These are phyloP conservation scores for Talaromyces amestolkiae DNA, from an alignment of 2,329 filamentous ascomycete genomes.

Conservation along the genomic window DNA sequence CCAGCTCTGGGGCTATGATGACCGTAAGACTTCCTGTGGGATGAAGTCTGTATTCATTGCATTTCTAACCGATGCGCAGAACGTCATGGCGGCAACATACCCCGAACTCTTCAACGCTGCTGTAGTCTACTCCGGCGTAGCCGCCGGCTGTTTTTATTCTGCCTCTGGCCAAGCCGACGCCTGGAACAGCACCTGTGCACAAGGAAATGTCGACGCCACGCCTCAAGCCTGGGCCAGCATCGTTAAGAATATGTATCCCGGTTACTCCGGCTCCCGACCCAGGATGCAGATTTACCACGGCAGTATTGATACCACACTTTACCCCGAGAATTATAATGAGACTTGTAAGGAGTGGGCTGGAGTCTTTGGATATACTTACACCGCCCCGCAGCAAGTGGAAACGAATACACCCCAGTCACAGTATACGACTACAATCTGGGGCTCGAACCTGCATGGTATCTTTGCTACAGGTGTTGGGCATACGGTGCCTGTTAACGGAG, in stretches of 20 bases:
- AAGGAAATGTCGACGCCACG: constrained; percentile 23
- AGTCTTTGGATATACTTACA: constrained; percentile 43
- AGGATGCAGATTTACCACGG: constrained; percentile 61
- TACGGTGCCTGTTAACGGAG: constrained; percentile 24
- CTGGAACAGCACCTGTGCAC: constrained; percentile 28
- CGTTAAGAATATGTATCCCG: constrained; percentile 26
- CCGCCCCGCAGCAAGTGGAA: constrained; percentile 20
- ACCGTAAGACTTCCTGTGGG: not conserved
- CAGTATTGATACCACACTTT: constrained; percentile 50
- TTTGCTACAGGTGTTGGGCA: constrained; percentile 26
- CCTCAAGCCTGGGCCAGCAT: constrained; percentile 25
- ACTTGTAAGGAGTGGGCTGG: constrained; percentile 57
- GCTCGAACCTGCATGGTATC: constrained; percentile 25
- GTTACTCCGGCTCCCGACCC: constrained; percentile 49
- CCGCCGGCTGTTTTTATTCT: constrained; percentile 19
- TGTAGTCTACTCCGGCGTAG: constrained; percentile 10
- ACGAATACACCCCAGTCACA: constrained; percentile 22
- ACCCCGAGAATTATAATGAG: constrained; percentile 57
- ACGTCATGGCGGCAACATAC: constrained; percentile 18
- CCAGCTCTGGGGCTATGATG: constrained; percentile 17
- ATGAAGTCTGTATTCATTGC: not conserved
- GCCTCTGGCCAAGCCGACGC: constrained; percentile 20
- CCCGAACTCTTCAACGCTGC: constrained; percentile 13
- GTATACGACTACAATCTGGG: constrained; percentile 27
- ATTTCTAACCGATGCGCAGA: constrained; percentile 21